Conservation (phyloP, 176 grass and related monocot species). For the Ensete glaucum region DNA sequence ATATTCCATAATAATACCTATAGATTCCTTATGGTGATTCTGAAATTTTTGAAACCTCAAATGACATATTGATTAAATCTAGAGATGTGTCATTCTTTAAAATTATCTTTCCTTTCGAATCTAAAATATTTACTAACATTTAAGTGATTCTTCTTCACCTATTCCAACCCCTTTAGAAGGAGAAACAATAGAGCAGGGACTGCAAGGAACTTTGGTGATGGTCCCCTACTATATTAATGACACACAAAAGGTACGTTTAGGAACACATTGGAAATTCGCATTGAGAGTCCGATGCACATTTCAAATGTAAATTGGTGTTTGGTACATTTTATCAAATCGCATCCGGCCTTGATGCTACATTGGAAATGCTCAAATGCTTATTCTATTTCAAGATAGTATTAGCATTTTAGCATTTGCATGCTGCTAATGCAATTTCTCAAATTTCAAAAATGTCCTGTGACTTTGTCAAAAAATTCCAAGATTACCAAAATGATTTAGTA, state of each 20-base stretch:
- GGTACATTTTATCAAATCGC: too few relatives aligned
- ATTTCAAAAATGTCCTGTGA: too few relatives aligned
- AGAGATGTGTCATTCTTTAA: neutral
- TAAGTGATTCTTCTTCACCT: neutral
- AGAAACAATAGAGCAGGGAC: neutral
- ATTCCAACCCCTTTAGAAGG: neutral
- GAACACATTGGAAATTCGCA: too few relatives aligned
- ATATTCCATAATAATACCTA: neutral
- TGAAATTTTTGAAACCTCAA: neutral
- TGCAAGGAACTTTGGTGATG: slow-evolving; percentile 1
- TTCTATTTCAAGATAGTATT: too few relatives aligned
- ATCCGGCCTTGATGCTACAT: too few relatives aligned
- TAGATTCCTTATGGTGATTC: neutral
- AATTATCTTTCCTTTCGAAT: neutral
- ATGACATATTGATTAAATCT: neutral
- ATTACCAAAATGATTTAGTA: too few relatives aligned
- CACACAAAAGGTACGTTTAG: neutral
- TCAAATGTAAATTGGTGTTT: too few relatives aligned
- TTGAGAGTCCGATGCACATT: too few relatives aligned
- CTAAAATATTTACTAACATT: neutral
- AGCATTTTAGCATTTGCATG: too few relatives aligned
- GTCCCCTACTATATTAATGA: neutral
- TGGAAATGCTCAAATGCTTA: too few relatives aligned
- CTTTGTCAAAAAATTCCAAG: too few relatives aligned
- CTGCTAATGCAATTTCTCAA: too few relatives aligned